These are phyloP conservation scores for Plectosphaerella sp. DNA, from an alignment of 2,329 filamentous ascomycete species.

Conservation along the genomic window DNA sequence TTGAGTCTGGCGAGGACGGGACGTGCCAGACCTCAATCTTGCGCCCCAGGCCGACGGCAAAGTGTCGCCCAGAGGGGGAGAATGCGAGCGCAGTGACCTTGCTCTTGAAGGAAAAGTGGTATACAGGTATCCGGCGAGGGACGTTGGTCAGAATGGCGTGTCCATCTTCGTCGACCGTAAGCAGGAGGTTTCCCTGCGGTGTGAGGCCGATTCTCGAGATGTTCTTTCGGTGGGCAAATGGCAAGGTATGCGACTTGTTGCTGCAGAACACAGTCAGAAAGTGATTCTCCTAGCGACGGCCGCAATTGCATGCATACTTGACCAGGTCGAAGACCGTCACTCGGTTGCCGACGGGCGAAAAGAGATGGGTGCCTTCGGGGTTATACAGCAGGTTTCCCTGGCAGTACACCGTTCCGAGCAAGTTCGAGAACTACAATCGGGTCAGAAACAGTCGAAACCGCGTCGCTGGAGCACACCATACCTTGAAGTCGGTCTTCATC, in stretches of 20 bases:
- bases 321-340: constrained; percentile 95
- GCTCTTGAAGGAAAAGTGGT: constrained; percentile 93
- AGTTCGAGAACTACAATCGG: constrained; percentile 78
- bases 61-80: constrained; percentile 84
- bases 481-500: constrained; percentile 99
- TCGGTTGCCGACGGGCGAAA: constrained; percentile 93
- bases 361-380: constrained; percentile 90
- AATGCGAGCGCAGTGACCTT: constrained; percentile 81
- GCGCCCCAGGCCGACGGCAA: constrained; percentile 82
- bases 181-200: constrained; percentile 83
- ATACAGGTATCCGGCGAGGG: constrained; percentile 76
- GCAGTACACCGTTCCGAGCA: constrained; percentile 96
- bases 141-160: constrained; percentile 91
- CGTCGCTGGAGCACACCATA: constrained; percentile 29
- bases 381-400: constrained; percentile 97
- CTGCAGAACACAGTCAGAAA: constrained; percentile 32
- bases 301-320: constrained; percentile 60
- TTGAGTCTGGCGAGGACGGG: constrained; percentile 79
- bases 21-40: constrained; percentile 96
- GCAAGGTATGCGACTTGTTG: constrained; percentile 83
- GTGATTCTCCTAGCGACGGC: background rate
- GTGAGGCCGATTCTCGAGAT: constrained; percentile 84
- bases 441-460: no score
- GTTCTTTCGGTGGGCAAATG: constrained; percentile 90
- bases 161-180: constrained; percentile 92